A percentile compares a stretch with the other conserved stretches of the same genome.
These are phyloP conservation scores for Rhododendron williamsianum DNA, from an alignment of 148 eudicot species.

Conservation along the genomic window DNA sequence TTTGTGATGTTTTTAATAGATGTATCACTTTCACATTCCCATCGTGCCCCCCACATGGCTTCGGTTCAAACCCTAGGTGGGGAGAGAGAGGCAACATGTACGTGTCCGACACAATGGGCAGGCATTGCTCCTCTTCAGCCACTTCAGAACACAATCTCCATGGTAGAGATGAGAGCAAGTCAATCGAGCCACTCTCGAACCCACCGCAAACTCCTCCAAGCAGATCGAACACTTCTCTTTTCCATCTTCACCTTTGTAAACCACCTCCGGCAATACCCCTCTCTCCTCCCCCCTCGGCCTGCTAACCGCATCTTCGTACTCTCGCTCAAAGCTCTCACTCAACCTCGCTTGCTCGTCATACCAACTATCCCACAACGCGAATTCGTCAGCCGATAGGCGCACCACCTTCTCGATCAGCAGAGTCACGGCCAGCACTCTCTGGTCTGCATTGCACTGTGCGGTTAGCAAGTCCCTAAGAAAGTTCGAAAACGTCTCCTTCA, in stretches of 20 bases:
- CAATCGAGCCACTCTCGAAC: neutral
- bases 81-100: neutral
- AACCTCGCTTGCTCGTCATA: neutral
- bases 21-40: too few species aligned
- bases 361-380: neutral
- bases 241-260: neutral
- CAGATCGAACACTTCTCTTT: neutral
- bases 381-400: neutral
- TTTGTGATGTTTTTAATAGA: neutral
- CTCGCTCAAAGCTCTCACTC: neutral
- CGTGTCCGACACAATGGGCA: slow-evolving; percentile 1
- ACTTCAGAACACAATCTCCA: slow-evolving; percentile 5
- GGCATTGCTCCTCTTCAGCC: neutral
- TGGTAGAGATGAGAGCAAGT: slow-evolving; percentile 12
- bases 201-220: neutral
- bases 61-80: neutral
- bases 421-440: neutral
- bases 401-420: neutral
- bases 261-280: neutral
- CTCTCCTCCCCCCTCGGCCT: neutral
- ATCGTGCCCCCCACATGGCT: too few species aligned
- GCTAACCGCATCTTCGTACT: neutral
- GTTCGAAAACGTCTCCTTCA: neutral
- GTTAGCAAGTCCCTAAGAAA: neutral
- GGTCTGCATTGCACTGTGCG: neutral